Conservation (phyloP, 2,329 filamentous ascomycete species). For the Cladosporium phlei region DNA sequence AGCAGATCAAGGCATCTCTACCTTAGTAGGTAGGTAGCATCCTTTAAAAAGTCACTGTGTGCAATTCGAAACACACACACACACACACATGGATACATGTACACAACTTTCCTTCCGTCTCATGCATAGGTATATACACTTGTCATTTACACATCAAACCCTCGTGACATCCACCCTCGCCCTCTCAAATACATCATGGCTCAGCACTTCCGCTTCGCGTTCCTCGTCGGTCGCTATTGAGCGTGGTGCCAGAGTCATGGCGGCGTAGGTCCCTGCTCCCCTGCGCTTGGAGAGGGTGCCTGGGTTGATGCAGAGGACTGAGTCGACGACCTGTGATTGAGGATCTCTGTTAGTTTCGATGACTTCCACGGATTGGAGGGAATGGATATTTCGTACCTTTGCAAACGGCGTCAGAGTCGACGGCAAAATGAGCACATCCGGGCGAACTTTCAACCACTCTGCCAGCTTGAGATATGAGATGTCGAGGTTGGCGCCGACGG, state of each 20-base stretch:
- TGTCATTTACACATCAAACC: too few species aligned
- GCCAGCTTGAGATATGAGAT: conserved; percentile 79
- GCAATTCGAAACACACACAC: too few species aligned
- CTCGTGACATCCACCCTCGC: conserved; percentile 81
- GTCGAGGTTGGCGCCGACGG: conserved; percentile 75
- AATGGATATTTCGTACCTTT: conserved; percentile 74
- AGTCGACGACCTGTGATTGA: conserved; percentile 70
- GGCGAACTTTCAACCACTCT: conserved; percentile 81
- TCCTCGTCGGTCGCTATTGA: conserved; percentile 53
- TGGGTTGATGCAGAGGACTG: conserved; percentile 85
- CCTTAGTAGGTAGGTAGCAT: too few species aligned
- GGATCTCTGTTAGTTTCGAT: neutral
- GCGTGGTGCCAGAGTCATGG: conserved; percentile 68
- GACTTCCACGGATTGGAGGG: too few species aligned
- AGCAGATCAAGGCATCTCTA: too few species aligned
- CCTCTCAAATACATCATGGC: conserved; percentile 74
- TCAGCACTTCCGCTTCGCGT: conserved; percentile 53
- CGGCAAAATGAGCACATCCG: conserved; percentile 78
- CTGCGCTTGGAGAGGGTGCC: conserved; percentile 79
- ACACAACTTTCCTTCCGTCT: neutral
- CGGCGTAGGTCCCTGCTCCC: conserved; percentile 79
- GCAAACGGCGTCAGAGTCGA: conserved; percentile 81
- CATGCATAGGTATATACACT: too few species aligned
- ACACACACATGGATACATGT: neutral
- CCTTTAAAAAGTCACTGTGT: too few species aligned